Percentiles rank a stretch among this genome's conserved stretches.
These are phyloP conservation scores for Marasmius fiardii DNA, from an alignment of 1,284 basidiomycete species.

Conservation along the genomic window DNA sequence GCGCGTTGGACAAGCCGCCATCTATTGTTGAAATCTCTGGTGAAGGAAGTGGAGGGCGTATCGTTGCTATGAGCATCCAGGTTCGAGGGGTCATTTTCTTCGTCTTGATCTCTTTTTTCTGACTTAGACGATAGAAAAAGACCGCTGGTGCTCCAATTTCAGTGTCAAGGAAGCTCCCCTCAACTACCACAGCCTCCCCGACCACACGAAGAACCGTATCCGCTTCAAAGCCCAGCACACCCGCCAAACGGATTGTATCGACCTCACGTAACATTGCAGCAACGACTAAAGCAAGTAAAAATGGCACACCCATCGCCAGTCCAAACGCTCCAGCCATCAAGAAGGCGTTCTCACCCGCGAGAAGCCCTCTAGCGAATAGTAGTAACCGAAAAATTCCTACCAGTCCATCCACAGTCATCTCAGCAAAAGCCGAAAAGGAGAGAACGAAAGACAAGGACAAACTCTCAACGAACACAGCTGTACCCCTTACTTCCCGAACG, in stretches of 20 bases:
- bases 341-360: slow-evolving; percentile 37
- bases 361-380: slow-evolving; percentile 40
- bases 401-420: too few relatives aligned
- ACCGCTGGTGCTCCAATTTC: slow-evolving; percentile 2
- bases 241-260: not conserved
- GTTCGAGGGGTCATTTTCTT: slow-evolving; percentile 27
- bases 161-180: not conserved
- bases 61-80: slow-evolving; percentile 55
- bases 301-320: not conserved
- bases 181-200: not conserved
- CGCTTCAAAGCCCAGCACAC: not conserved
- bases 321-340: slow-evolving; percentile 11
- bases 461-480: not conserved
- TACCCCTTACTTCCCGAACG: not conserved
- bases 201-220: not conserved
- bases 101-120: not conserved
- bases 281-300: not conserved
- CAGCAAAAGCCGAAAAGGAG: slow-evolving; percentile 16
- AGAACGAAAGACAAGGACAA: not conserved
- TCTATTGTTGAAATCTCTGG: slow-evolving; percentile 45
- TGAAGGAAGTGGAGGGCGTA: slow-evolving; percentile 33
- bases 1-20: slow-evolving; percentile 59
- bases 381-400: slow-evolving; percentile 15
- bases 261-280: not conserved
- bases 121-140: slow-evolving; percentile 28